phyloP scores from a whole-genome alignment of 139 green algal species.

The Tetraselmis striata region DNA sequence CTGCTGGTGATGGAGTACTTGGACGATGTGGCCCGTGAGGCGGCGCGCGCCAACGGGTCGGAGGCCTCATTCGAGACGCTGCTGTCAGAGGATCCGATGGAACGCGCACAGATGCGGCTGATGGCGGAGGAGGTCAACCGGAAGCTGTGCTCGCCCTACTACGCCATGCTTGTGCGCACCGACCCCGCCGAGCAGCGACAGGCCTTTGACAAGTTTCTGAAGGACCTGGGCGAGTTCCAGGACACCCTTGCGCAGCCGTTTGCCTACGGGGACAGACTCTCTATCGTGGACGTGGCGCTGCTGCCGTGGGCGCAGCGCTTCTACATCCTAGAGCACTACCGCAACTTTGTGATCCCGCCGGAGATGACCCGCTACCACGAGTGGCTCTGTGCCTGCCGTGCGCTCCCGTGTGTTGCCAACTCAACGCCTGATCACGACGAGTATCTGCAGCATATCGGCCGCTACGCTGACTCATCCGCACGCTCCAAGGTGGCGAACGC shows the following conservation, averaged over 20 bases:
- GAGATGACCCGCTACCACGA: constrained; percentile 3
- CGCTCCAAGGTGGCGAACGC: background rate
- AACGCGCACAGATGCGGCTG: constrained; percentile 8
- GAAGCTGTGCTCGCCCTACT: constrained; percentile 17
- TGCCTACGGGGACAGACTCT: background rate
- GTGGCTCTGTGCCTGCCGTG: constrained; percentile 1
- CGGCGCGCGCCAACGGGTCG: no score
- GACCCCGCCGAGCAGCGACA: constrained; percentile 12
- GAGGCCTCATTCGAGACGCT: background rate
- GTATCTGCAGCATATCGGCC: background rate
- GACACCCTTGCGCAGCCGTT: background rate
- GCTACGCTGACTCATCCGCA: background rate
- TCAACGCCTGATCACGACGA: constrained; percentile 6
- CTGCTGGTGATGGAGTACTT: constrained; percentile 17
- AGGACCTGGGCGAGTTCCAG: constrained; percentile 8
- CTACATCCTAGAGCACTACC: constrained; percentile 16
- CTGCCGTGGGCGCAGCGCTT: constrained; percentile 18
- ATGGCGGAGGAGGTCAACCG: constrained; percentile 12
- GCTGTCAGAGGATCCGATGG: constrained; percentile 2
- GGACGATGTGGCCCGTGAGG: constrained; percentile 12
- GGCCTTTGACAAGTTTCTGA: constrained; percentile 17
- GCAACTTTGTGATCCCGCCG: constrained; percentile 6
- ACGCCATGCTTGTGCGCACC: constrained; percentile 16
- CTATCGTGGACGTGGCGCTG: constrained; percentile 11
- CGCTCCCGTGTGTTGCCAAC: background rate